Evolutionary conservation across 2,329 filamentous ascomycete genomes (phyloP).

Genomic region (Davidsoniella eucalypti): DNA sequence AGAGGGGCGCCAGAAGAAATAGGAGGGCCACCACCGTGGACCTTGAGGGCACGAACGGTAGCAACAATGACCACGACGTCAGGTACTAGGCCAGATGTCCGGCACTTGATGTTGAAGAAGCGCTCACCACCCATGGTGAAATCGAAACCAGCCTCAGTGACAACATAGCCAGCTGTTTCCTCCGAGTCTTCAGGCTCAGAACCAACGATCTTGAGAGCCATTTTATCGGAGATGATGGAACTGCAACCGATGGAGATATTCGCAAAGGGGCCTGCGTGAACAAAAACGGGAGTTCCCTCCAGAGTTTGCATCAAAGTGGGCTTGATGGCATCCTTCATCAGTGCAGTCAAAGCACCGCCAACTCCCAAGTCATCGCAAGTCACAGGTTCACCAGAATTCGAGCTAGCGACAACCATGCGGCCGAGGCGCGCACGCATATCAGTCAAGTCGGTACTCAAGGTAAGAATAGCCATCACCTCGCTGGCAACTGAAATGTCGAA

Average conservation of each 20-base stretch:
- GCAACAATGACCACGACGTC: constrained; percentile 92
- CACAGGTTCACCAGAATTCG: constrained; percentile 69
- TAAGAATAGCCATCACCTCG: constrained; percentile 96
- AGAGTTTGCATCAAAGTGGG: constrained; percentile 97
- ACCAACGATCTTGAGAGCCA: constrained; percentile 88
- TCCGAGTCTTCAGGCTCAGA: constrained; percentile 85
- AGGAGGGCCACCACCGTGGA: constrained; percentile 89
- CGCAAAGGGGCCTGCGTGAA: constrained; percentile 92
- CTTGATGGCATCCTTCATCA: constrained; percentile 98
- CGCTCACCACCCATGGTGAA: constrained; percentile 99
- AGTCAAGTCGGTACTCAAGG: constrained; percentile 68
- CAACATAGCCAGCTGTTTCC: constrained; percentile 66
- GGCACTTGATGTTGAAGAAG: constrained; percentile 99
- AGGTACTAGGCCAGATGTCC: constrained; percentile 77
- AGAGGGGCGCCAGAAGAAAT: constrained; percentile 76
- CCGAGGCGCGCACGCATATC: constrained; percentile 91
- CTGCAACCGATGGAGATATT: constrained; percentile 97
- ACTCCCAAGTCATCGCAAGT: constrained; percentile 93
- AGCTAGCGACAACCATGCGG: constrained; percentile 88
- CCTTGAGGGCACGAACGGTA: constrained; percentile 88
- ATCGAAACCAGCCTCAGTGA: constrained; percentile 95
- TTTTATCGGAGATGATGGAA: constrained; percentile 84
- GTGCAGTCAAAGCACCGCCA: constrained; percentile 76
- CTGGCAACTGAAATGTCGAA: constrained; percentile 97
- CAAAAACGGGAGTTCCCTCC: constrained; percentile 92